Evolutionary conservation across 495 filamentous ascomycete species (phyloP).

Genomic region (Xylaria acuta): DNA sequence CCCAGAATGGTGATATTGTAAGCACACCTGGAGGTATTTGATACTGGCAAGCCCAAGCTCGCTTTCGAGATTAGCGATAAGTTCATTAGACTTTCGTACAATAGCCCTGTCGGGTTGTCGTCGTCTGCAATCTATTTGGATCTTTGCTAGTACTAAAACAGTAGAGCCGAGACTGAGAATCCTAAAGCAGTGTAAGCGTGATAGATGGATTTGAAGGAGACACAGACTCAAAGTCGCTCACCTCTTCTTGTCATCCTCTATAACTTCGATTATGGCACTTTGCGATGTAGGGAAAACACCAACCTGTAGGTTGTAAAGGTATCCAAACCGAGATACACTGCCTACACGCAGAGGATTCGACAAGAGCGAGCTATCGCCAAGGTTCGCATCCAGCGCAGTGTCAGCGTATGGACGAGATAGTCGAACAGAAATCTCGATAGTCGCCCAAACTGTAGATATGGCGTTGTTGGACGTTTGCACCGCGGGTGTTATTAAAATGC

Average conservation of each 20-base stretch:
- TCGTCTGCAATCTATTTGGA: slow-evolving; percentile 34
- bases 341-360: slow-evolving; percentile 21
- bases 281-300: slow-evolving; percentile 42
- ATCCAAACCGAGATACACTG: slow-evolving; percentile 45
- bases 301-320: slow-evolving; percentile 49
- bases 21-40: slow-evolving; percentile 52
- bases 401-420: slow-evolving; percentile 33
- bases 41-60: slow-evolving; percentile 50
- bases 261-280: slow-evolving; percentile 45
- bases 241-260: slow-evolving; percentile 38
- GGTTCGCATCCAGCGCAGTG: slow-evolving; percentile 16
- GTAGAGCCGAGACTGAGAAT: slow-evolving; percentile 46
- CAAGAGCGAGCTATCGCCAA: slow-evolving; percentile 13
- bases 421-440: slow-evolving; percentile 53
- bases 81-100: slow-evolving; percentile 48
- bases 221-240: background rate
- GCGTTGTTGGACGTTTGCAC: slow-evolving; percentile 50
- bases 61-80: slow-evolving; percentile 58
- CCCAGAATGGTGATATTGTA: slow-evolving; percentile 57
- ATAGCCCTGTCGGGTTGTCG: slow-evolving; percentile 32
- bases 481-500: slow-evolving; percentile 58
- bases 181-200: slow-evolving; percentile 31
- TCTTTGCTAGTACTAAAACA: slow-evolving; percentile 47
- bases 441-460: slow-evolving; percentile 50
- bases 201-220: background rate